Evolutionary conservation across 257 asterid species (phyloP).

Genomic region (Solanum sitiens): DNA sequence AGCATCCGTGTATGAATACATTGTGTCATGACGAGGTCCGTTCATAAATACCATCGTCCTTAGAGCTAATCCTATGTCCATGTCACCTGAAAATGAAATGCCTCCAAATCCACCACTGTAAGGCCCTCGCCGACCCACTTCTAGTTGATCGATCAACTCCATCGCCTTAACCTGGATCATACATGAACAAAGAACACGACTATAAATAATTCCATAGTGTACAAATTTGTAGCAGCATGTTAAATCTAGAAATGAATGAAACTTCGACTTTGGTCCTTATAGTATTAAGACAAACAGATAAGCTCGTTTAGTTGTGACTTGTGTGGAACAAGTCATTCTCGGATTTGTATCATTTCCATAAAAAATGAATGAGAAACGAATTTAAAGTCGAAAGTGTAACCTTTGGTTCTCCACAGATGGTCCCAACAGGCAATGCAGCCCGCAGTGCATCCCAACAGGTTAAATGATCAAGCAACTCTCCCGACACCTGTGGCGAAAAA

Average conservation of each 20-base stretch:
- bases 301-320: too few species aligned
- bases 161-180: constrained; percentile 66
- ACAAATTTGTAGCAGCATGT: neutral
- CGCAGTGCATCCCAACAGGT: constrained; percentile 87
- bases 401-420: constrained; percentile 96
- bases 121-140: constrained; percentile 68
- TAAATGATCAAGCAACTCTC: constrained; percentile 74
- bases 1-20: constrained; percentile 45
- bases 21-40: constrained; percentile 41
- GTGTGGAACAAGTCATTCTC: neutral
- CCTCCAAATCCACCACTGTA: constrained; percentile 66
- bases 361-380: neutral
- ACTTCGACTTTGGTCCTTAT: neutral
- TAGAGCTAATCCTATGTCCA: constrained; percentile 76
- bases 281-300: neutral
- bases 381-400: constrained; percentile 13
- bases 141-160: constrained; percentile 76
- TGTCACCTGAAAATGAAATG: constrained; percentile 63
- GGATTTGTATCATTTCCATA: neutral
- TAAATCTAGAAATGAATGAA: neutral
- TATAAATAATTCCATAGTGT: neutral
- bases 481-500: constrained; percentile 46
- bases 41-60: constrained; percentile 72
- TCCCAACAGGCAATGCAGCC: constrained; percentile 89
- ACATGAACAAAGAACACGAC: neutral